Conservation (phyloP, 2,329 filamentous ascomycete species). For the Monilinia polystroma region DNA sequence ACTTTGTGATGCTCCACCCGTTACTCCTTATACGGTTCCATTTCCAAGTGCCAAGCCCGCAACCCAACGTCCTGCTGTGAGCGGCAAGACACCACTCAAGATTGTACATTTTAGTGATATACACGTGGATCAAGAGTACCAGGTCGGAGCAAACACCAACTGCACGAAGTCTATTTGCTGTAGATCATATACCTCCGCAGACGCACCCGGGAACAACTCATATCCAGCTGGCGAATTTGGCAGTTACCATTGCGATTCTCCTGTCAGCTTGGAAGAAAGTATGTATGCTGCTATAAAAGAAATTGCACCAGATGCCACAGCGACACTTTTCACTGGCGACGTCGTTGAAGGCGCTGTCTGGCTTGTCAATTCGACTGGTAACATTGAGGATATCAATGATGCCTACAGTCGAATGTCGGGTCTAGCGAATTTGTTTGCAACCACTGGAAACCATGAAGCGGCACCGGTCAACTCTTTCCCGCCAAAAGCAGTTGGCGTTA, state of each 20-base stretch:
- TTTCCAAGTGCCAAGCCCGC: slow-evolving; percentile 42
- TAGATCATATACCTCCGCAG: slow-evolving; percentile 41
- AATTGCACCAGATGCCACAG: slow-evolving; percentile 36
- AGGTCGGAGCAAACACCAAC: slow-evolving; percentile 43
- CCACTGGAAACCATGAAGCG: slow-evolving; percentile 45
- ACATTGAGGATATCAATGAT: slow-evolving; percentile 40
- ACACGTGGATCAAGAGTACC: slow-evolving; percentile 45
- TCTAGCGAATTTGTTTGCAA: slow-evolving; percentile 41
- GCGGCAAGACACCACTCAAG: slow-evolving; percentile 42
- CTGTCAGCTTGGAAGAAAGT: slow-evolving; percentile 43
- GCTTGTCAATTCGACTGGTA: slow-evolving; percentile 38
- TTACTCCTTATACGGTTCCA: slow-evolving; percentile 40
- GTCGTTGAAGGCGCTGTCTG: slow-evolving; percentile 44
- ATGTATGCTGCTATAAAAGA: slow-evolving; percentile 43
- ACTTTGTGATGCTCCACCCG: slow-evolving; percentile 38
- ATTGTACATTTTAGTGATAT: slow-evolving; percentile 47
- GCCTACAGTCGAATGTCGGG: slow-evolving; percentile 41
- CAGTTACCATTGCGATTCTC: slow-evolving; percentile 44
- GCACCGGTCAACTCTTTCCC: slow-evolving; percentile 43
- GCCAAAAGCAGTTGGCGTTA: slow-evolving; percentile 31
- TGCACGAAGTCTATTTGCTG: slow-evolving; percentile 48
- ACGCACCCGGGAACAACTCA: slow-evolving; percentile 43
- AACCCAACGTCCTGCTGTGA: slow-evolving; percentile 40
- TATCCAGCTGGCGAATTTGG: slow-evolving; percentile 44
- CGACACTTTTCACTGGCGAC: slow-evolving; percentile 46